Evolutionary conservation across 371 early-diverging fungal species (phyloP).

Genomic region (Batrachochytrium dendrobatidis): DNA sequence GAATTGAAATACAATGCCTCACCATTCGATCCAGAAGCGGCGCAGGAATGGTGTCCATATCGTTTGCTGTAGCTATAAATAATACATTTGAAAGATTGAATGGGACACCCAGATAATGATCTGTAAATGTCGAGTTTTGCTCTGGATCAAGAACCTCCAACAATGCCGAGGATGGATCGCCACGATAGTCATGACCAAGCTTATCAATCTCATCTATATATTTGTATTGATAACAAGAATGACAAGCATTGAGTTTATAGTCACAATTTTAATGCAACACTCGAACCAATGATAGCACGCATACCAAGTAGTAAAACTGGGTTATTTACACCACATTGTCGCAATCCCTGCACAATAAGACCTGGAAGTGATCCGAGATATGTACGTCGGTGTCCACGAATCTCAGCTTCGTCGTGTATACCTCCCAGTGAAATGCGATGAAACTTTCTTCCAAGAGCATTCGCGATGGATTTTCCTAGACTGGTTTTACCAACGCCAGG

Average conservation of each 20-base stretch:
- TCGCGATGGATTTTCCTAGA: constrained; percentile 71
- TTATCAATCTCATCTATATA: constrained; percentile 77
- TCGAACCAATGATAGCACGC: too few species aligned
- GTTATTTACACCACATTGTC: constrained; percentile 65
- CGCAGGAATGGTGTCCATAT: constrained; percentile 65
- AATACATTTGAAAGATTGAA: constrained; percentile 77
- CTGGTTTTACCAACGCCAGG: constrained; percentile 81
- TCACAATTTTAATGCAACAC: background rate
- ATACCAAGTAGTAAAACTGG: constrained; percentile 61
- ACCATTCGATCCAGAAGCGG: constrained; percentile 81
- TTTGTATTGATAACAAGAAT: background rate
- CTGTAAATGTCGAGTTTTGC: constrained; percentile 70
- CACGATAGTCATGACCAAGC: constrained; percentile 58
- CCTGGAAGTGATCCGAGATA: constrained; percentile 88
- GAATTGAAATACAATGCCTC: background rate
- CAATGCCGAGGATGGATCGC: constrained; percentile 75
- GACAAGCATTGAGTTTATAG: background rate
- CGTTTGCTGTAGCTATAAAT: constrained; percentile 85
- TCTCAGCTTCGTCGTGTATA: constrained; percentile 82
- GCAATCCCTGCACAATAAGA: constrained; percentile 68
- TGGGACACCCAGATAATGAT: constrained; percentile 78
- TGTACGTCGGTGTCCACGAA: constrained; percentile 84
- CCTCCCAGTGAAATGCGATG: constrained; percentile 81
- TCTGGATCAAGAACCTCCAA: constrained; percentile 85
- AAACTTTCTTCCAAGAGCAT: constrained; percentile 72